Conservation (phyloP, 1,284 basidiomycete genomes). For the Ceratobasidium papillatum region DNA sequence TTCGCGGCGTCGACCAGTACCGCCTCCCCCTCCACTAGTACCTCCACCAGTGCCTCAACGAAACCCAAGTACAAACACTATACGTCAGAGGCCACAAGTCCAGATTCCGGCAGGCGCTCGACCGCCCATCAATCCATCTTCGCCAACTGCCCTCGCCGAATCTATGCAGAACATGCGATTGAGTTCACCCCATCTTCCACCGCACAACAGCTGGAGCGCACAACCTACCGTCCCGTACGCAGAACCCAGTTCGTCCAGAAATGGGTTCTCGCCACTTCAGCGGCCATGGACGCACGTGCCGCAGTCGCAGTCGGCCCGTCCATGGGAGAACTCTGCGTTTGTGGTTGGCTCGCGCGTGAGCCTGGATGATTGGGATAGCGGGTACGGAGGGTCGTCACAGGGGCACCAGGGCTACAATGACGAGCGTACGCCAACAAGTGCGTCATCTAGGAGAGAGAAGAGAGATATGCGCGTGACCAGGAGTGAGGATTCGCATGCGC, state of each 20-base stretch:
- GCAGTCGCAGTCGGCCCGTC: neutral
- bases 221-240: neutral
- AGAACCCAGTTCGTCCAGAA: neutral
- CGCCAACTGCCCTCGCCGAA: slow-evolving; percentile 16
- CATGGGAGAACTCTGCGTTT: slow-evolving; percentile 36
- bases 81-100: slow-evolving; percentile 28
- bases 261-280: slow-evolving; percentile 3
- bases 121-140: slow-evolving; percentile 25
- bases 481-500: slow-evolving; percentile 16
- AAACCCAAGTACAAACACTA: slow-evolving; percentile 11
- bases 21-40: neutral
- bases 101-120: slow-evolving; percentile 26
- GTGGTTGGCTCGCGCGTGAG: slow-evolving; percentile 6
- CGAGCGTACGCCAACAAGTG: neutral
- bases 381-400: slow-evolving; percentile 36
- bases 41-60: no score
- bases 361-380: slow-evolving; percentile 29
- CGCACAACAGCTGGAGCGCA: neutral
- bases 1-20: slow-evolving; percentile 22
- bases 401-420: slow-evolving; percentile 12
- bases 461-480: slow-evolving; percentile 1
- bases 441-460: neutral
- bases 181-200: neutral
- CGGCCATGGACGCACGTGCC: slow-evolving; percentile 1
- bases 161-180: slow-evolving; percentile 7